Base-by-base conservation (phyloP, 2,329 filamentous ascomycete species). In the Alternaria sp. region DNA sequence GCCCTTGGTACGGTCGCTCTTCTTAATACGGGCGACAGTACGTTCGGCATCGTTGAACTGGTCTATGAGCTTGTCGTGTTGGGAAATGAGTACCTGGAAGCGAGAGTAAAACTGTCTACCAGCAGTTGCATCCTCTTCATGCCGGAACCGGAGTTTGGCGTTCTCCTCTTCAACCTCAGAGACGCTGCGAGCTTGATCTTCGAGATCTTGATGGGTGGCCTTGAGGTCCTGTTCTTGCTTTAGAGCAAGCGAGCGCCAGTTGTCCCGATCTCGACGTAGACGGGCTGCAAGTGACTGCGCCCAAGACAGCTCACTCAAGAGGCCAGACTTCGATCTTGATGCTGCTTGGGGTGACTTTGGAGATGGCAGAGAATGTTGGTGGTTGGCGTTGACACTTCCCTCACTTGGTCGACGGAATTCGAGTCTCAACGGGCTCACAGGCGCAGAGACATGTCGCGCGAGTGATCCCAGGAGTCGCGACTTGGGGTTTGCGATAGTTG, bases 1-100 rank as follows among this genome's bases (percentile, higher is more conserved):
- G 5, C 49, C 64, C 21, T 68, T 70, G 7, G 54, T 41, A 13
- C 61, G 58, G n/a, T 67, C 64, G 41, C 60, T 64, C 41, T 63
- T 65, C 46, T 61, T 60, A 5, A 68, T 46, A 3, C 44, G 55
- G 23, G 34, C 34, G 3, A 62, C 51, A 2, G 33, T 44, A 13
- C 57, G 57, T 3, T 51, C 26, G 2, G 52, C 34, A 13, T 67
- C 52, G 8, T 54, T 46, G 4, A 66, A 36, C 9, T 64, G 34
- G 11, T 44, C 29, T 3, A 39, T 40, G 3, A 67, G 58, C 28
- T 53, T 51, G n/a, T 65, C 49, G 36, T 61, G 28, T 29, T 58
- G 56, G 28, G 21, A 39, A 14, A 44, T 24, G n/a, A 54, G 42
- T 3, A 29, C 10, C 6, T 49, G 33, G 13, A 60, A 36, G n/a